Percentiles rank a stretch among this genome's conserved stretches.
Evolutionary conservation across 768 basidiomycete species (phyloP).

Genomic region (Pleurotus sapidus): DNA sequence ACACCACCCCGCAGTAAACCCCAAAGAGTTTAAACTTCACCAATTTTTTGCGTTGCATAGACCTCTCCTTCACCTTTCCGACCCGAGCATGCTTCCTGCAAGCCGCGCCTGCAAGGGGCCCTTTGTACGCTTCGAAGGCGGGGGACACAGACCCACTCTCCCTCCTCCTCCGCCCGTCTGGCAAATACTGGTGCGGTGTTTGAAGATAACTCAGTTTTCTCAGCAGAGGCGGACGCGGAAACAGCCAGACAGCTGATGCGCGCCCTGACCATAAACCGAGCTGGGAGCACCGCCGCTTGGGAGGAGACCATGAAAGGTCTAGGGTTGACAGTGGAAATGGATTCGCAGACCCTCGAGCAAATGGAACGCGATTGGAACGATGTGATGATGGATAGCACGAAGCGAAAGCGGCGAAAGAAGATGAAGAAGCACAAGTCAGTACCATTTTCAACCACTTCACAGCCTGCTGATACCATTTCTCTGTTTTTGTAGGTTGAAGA

Average conservation of each 20-base stretch:
- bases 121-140: constrained; percentile 24
- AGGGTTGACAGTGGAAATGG: constrained; percentile 53
- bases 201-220: constrained; percentile 46
- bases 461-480: constrained; percentile 7
- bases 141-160: background rate
- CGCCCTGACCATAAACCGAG: constrained; percentile 64
- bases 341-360: constrained; percentile 49
- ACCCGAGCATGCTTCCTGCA: constrained; percentile 55
- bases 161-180: constrained; percentile 12
- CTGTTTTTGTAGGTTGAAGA: constrained; percentile 65
- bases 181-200: constrained; percentile 19
- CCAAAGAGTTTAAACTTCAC: constrained; percentile 75
- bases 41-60: constrained; percentile 84
- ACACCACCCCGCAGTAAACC: constrained; percentile 53
- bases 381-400: constrained; percentile 74
- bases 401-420: constrained; percentile 87
- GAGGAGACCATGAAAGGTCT: constrained; percentile 61
- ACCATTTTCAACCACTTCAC: constrained; percentile 3
- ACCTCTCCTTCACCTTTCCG: constrained; percentile 67
- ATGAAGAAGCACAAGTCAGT: constrained; percentile 97
- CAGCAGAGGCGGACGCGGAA: constrained; percentile 74
- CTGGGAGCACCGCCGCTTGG: constrained; percentile 66
- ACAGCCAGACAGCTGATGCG: constrained; percentile 78
- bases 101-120: background rate
- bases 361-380: constrained; percentile 61